These are phyloP conservation scores for Penicillium sp. DNA, from an alignment of 2,329 filamentous ascomycete genomes.

Conservation along the genomic window DNA sequence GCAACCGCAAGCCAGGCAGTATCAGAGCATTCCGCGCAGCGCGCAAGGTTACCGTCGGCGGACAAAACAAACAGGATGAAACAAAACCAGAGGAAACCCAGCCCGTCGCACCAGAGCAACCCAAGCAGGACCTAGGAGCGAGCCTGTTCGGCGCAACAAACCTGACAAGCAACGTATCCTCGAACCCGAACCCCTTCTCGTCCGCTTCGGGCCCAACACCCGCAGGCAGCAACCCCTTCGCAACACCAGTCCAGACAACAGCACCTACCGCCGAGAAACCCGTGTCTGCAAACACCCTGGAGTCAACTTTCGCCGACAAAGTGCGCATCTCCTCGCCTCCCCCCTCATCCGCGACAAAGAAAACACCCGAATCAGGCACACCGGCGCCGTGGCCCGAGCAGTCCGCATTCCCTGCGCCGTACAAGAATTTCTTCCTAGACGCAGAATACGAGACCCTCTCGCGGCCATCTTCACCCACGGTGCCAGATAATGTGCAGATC, in stretches of 20 bases:
- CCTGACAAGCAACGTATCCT: conserved; percentile 35
- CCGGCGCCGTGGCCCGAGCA: conserved; percentile 76
- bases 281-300: conserved; percentile 59
- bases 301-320: conserved; percentile 74
- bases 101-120: conserved; percentile 15
- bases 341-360: conserved; percentile 27
- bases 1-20: conserved; percentile 77
- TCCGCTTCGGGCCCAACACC: conserved; percentile 31
- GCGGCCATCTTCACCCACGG: conserved; percentile 48
- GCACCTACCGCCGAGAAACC: conserved; percentile 31
- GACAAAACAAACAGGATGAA: conserved; percentile 20
- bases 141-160: conserved; percentile 61
- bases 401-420: conserved; percentile 64
- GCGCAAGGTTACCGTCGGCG: conserved; percentile 44
- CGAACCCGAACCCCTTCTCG: conserved; percentile 56
- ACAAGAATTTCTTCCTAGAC: conserved; percentile 77
- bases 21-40: conserved; percentile 72
- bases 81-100: conserved; percentile 20
- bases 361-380: conserved; percentile 42
- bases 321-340: conserved; percentile 42
- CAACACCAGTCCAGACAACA: conserved; percentile 44
- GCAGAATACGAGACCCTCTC: conserved; percentile 89
- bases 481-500: conserved; percentile 46
- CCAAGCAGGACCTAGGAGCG: conserved; percentile 44
- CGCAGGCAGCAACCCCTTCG: conserved; percentile 58